Evolutionary conservation across 495 filamentous ascomycete genomes (phyloP).

Genomic region (Annulohypoxylon nitens): DNA sequence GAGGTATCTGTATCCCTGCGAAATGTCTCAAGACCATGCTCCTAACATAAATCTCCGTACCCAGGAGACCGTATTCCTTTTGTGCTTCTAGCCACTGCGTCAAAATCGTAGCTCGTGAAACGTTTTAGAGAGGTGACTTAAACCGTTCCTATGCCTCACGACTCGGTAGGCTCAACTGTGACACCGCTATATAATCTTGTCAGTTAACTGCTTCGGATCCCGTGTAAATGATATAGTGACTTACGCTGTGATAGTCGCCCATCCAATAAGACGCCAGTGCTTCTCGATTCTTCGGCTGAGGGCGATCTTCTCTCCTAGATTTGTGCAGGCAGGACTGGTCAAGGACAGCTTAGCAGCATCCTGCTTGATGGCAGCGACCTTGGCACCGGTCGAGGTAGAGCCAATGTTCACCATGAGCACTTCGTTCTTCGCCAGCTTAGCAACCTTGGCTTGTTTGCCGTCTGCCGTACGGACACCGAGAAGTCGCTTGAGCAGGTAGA

Average conservation of each 20-base stretch:
- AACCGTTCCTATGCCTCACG: slow-evolving; percentile 8
- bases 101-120: slow-evolving; percentile 11
- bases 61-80: slow-evolving; percentile 10
- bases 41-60: slow-evolving; percentile 10
- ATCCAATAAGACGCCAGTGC: slow-evolving; percentile 98
- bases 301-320: slow-evolving; percentile 87
- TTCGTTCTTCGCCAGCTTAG: slow-evolving; percentile 96
- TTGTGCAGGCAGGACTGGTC: slow-evolving; percentile 51
- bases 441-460: slow-evolving; percentile 98
- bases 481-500: slow-evolving; percentile 93
- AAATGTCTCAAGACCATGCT: slow-evolving; percentile 15
- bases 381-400: slow-evolving; percentile 93
- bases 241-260: slow-evolving; percentile 83
- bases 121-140: slow-evolving; percentile 1
- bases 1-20: slow-evolving; percentile 14
- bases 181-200: slow-evolving; percentile 49
- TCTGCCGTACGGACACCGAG: slow-evolving; percentile 98
- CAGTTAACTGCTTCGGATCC: slow-evolving; percentile 14
- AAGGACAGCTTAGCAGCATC: slow-evolving; percentile 89
- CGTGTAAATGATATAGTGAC: slow-evolving; percentile 20
- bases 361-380: slow-evolving; percentile 95
- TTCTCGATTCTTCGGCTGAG: slow-evolving; percentile 96
- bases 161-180: slow-evolving; percentile 57
- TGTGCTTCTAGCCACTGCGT: slow-evolving; percentile 5
- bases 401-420: slow-evolving; percentile 99